Evolutionary conservation across 345 rosid species (phyloP), one percentile per base, ranked within the genome.

Genomic region (Eutrema japonicum): DNA sequence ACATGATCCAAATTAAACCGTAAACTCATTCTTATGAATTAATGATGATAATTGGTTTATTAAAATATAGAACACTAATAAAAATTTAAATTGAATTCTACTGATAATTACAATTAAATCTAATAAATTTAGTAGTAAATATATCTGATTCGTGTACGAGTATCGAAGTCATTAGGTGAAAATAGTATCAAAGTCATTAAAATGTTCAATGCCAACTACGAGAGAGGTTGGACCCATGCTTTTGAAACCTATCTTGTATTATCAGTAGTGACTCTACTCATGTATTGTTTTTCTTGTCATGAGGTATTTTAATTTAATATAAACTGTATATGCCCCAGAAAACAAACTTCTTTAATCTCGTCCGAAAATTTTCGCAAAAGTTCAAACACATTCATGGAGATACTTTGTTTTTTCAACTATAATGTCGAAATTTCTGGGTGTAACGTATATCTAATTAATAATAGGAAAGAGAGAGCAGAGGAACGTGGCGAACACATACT

Each of bases 401-500:
- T 22, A 0, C 5, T 26, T 22, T 11, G 27, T 18, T 32, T 52
- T 33, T 10, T 43, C 64, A 26, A 64, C 33, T 22, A 43, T 26
- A 45, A 58, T 16, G 73, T 74, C 54, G 64, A 67, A 33, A 18
- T 66, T 65, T 50, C 46, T 48, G 70, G 70, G 11, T 35, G 63
- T 68, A 75, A 68, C 70, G 64, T 61, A 35, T 22, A 54, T 26
- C 4, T 14, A 58, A 59, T 51, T 33, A 75, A 60, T 68, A 42
- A 43, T 27, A 18, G 43, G 69, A 64, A 52, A 73, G 67, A 62
- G 61, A 41, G 46, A 66, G 35, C 1, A 18, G 30, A 37, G 59
- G 74, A 62, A 69, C 74, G 79, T 76, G 79, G 74, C 74, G 52
- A 62, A 46, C 58, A 76, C 36, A 69, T 46, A 41, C 69, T 29